phyloP scores from a whole-genome alignment of 2,329 filamentous ascomycete genomes.

The Madurella fahalii region DNA sequence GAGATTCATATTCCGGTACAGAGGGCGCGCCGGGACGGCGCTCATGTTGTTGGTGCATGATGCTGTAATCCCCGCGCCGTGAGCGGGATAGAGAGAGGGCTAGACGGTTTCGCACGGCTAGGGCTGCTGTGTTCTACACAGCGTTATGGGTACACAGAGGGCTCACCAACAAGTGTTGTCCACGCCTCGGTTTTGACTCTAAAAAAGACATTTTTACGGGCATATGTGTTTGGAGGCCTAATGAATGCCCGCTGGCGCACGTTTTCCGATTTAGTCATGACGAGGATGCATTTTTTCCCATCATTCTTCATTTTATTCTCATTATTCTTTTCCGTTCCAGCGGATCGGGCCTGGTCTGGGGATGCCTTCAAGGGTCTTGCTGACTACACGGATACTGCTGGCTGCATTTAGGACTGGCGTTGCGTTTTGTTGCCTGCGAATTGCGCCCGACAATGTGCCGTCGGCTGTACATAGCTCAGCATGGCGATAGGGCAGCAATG shows the following conservation, averaged over 20 bases:
- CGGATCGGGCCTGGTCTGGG: background rate
- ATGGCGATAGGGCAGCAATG: background rate
- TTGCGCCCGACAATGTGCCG: background rate
- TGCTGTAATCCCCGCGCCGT: background rate
- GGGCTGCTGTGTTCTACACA: too few relatives aligned
- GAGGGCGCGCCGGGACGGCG: slow-evolving; percentile 28
- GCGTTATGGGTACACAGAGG: too few relatives aligned
- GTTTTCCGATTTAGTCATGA: too few relatives aligned
- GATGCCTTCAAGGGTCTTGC: background rate
- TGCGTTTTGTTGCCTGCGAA: background rate
- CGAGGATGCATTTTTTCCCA: too few relatives aligned
- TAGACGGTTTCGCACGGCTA: background rate
- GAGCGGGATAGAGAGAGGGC: background rate
- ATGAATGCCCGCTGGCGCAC: too few relatives aligned
- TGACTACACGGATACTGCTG: background rate
- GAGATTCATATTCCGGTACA: slow-evolving; percentile 49
- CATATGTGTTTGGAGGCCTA: too few relatives aligned
- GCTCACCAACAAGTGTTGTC: too few relatives aligned
- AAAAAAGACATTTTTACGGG: too few relatives aligned
- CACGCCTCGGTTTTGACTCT: too few relatives aligned
- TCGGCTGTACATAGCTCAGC: background rate
- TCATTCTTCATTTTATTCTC: too few relatives aligned
- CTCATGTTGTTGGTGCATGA: slow-evolving; percentile 17
- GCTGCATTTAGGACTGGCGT: slow-evolving; percentile 3
- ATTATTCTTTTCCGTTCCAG: too few relatives aligned